Conservation (phyloP, 1,284 basidiomycete genomes). For the Irpex rosettiformis region DNA sequence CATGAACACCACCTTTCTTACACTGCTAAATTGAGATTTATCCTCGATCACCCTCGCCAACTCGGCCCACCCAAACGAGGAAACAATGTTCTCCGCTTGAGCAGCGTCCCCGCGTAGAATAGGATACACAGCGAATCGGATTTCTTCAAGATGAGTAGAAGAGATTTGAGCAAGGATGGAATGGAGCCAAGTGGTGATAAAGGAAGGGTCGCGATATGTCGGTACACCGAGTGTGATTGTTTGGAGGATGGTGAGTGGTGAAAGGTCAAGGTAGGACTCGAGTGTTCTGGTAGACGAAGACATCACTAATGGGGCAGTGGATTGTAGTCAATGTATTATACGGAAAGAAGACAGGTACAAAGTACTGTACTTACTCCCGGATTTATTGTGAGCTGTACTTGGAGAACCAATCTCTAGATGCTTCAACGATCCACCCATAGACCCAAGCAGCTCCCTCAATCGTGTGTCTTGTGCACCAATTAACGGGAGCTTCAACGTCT, state of each 20-base stretch:
- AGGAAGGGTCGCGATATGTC: slow-evolving; percentile 10
- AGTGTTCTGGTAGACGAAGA: background rate
- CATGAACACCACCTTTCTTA: slow-evolving; percentile 8
- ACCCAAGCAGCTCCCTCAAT: slow-evolving; percentile 9
- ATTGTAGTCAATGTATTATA: background rate
- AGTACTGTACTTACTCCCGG: background rate
- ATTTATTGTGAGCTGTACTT: slow-evolving; percentile 1
- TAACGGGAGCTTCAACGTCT: slow-evolving; percentile 8
- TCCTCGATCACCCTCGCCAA: background rate
- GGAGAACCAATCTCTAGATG: slow-evolving; percentile 13
- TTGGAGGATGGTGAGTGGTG: slow-evolving; percentile 4
- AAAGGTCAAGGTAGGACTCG: slow-evolving; percentile 10
- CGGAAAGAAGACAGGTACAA: background rate
- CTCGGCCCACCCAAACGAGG: slow-evolving; percentile 8
- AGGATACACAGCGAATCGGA: slow-evolving; percentile 14
- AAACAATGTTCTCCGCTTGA: slow-evolving; percentile 8
- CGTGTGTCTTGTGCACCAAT: slow-evolving; percentile 13
- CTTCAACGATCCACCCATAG: slow-evolving; percentile 5
- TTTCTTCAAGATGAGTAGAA: slow-evolving; percentile 8
- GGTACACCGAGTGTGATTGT: slow-evolving; percentile 12
- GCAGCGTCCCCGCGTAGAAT: slow-evolving; percentile 11
- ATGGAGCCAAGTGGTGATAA: slow-evolving; percentile 11
- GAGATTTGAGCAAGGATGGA: slow-evolving; percentile 9
- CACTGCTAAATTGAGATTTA: background rate
- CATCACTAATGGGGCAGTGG: background rate